These are phyloP conservation scores for Theileria orientalis DNA, from an alignment of 169 alveolate species.

Conservation along the genomic window DNA sequence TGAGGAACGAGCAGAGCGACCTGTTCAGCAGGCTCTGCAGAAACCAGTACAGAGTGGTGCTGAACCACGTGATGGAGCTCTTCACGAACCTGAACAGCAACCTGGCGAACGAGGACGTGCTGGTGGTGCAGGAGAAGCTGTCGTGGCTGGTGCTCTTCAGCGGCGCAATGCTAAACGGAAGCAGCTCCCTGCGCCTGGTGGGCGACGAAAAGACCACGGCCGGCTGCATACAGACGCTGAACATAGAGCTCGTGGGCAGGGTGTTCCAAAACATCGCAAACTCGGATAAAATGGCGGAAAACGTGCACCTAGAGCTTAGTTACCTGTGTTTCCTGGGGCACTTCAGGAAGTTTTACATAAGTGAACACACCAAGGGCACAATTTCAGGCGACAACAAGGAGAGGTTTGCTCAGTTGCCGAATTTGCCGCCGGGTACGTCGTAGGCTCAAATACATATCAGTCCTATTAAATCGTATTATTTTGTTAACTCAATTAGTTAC, in stretches of 20 bases:
- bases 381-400: constrained; percentile 68
- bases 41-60: constrained; percentile 68
- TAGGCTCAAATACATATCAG: too few species aligned
- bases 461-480: too few species aligned
- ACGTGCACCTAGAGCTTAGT: constrained; percentile 81
- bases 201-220: constrained; percentile 57
- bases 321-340: constrained; percentile 88
- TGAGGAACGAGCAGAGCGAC: constrained; percentile 80
- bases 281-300: constrained; percentile 67
- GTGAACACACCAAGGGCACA: constrained; percentile 87
- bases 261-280: constrained; percentile 75
- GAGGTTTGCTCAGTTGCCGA: constrained; percentile 61
- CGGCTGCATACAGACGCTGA: constrained; percentile 65
- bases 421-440: constrained; percentile 58
- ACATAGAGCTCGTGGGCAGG: constrained; percentile 78
- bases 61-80: constrained; percentile 32
- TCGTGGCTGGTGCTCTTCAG: constrained; percentile 75
- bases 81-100: constrained; percentile 30
- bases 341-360: constrained; percentile 87
- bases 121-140: constrained; percentile 69
- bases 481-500: too few species aligned
- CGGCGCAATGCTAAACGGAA: constrained; percentile 76
- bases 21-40: constrained; percentile 77
- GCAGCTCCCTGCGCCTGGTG: constrained; percentile 64
- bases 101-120: constrained; percentile 18